Base-by-base conservation (phyloP, 495 filamentous ascomycete species). In the Saxispiralis lemnorum region DNA sequence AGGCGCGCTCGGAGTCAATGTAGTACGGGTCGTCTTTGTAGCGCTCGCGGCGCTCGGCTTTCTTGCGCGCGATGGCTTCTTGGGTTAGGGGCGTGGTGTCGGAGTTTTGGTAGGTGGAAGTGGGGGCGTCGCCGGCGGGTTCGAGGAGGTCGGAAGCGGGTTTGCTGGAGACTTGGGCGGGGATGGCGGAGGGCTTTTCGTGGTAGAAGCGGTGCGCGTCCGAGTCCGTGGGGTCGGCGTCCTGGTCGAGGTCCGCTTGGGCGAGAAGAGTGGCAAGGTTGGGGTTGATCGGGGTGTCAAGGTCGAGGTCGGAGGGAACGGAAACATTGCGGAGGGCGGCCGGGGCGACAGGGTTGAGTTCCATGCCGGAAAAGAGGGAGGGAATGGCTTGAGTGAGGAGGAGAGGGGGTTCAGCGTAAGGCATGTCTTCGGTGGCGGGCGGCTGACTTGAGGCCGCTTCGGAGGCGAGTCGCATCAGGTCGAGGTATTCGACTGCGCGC, bases 11-110 rank as follows among this genome's bases (percentile, higher is more conserved):
- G 13, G 65, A 56, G 24, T 66, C 68, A 33, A 97, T 97, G 55
- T 97, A 96, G 56, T 94, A 97, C 2, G 89, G 89, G 56, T 97
- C 89, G 52, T 95, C 88, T 47, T 70, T 78, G 58, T 93, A 82
- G 35, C 83, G 71, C 52, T 88, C 84, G 34, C 68, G 58, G 20
- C 85, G 69, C 49, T 88, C 81, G 0, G 70, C 60, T 41, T 72
- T 77, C 49, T 79, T 68, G 41, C 71, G 68, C 4, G 75, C 74
- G 4, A 75, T 28, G 33, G 76, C 74, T 50, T 79, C 72, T 0
- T 69, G 59, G 45, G 84, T 75, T 7, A 79, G 63, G 38, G 76
- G 71, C 21, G 70, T 68, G 9, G 73, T 66, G 38, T 73, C 73
- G 5, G 45, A 31, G 37, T 69, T 65, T 49, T 93, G 79, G 54